Evolutionary conservation across 768 basidiomycete genomes (phyloP), one percentile per base, ranked within the genome.

Genomic region (Paxillus ammoniavirescens): DNA sequence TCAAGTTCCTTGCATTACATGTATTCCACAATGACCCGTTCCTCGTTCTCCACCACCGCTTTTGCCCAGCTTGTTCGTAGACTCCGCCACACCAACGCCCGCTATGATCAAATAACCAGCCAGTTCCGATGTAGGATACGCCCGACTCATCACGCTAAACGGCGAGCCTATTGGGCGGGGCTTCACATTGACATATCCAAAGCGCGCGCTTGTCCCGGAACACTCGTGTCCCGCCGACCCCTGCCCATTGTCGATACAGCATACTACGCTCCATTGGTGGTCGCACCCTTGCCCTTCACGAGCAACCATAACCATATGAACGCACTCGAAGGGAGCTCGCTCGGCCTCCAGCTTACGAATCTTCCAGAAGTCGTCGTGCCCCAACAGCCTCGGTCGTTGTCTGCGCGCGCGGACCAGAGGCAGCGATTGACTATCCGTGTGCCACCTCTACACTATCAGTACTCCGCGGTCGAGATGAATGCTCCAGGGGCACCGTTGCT

Each of bases 141-240:
- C 8, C 74, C 71, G 14, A 78, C 78, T 0, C 58, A 73, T 55
- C 79, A 78, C 59, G 83, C 83, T 9, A 77, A 75, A 50, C 72
- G 63, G n/a, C 77, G 70, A 23, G 83, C 83, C 4, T 59, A 54
- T 12, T 54, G 54, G 13, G 73, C 78, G n/a, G 72, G 75, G 28
- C 78, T 84, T 33, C 58, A 53, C 6, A 67, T 86, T 45, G 72
- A 79, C 65, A 73, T 77, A 23, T 57, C 62, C 14, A 69, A 63
- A 23, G 81, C 82, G 1, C 64, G 69, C 37, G 61, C 62, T 15
- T 78, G 77, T 49, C 73, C 77, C 5, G 68, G 66, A 12, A 62
- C 55, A 33, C 58, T 66, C 8, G 70, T 84, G 52, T 77, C 80
- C 51, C 57, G 61, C 3, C 31, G 69, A 33, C 78, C 78, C 52